Percentiles rank a stretch among this genome's conserved stretches.
phyloP scores from a whole-genome alignment of 2,329 filamentous ascomycete species.

The Pyrenochaeta sp. region DNA sequence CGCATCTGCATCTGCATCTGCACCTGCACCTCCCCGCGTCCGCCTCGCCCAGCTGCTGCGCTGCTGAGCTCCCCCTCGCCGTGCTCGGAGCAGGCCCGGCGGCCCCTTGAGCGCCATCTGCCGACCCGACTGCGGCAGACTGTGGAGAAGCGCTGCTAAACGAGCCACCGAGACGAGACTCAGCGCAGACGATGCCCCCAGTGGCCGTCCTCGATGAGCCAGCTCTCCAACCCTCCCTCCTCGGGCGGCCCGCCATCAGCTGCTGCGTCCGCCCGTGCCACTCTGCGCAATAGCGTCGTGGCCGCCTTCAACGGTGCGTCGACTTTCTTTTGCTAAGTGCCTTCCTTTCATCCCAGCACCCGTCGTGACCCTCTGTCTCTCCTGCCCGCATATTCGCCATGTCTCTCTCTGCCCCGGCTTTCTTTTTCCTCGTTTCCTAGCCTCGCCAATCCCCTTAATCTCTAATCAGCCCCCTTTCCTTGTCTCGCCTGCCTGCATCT shows the following conservation, averaged over 20 bases:
- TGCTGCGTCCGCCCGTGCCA: constrained; percentile 36
- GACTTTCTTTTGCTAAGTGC: constrained; percentile 14
- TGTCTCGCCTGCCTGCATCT: constrained; percentile 18
- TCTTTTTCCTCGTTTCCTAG: not conserved
- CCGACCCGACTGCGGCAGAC: no score
- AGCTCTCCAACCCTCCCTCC: constrained; percentile 45
- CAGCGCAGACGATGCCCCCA: constrained; percentile 9
- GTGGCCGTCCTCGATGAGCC: constrained; percentile 16
- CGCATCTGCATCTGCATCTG: no score
- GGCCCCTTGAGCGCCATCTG: constrained; percentile 9
- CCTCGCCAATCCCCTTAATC: no score
- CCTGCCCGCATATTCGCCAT: constrained; percentile 3
- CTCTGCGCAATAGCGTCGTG: constrained; percentile 47
- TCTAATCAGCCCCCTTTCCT: no score
- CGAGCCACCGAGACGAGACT: no score
- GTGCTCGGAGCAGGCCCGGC: constrained; percentile 1
- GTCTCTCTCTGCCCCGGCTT: constrained; percentile 7
- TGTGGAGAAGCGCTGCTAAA: constrained; percentile 11
- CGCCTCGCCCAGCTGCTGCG: no score
- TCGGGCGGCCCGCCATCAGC: constrained; percentile 38
- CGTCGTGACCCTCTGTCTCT: no score
- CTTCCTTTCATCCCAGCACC: constrained; percentile 10
- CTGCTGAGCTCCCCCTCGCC: no score
- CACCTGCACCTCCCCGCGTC: no score
- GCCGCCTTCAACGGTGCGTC: constrained; percentile 51